Evolutionary conservation across 202 grass and related monocot species (phyloP).

Genomic region (Dendrocalamus latiflorus): DNA sequence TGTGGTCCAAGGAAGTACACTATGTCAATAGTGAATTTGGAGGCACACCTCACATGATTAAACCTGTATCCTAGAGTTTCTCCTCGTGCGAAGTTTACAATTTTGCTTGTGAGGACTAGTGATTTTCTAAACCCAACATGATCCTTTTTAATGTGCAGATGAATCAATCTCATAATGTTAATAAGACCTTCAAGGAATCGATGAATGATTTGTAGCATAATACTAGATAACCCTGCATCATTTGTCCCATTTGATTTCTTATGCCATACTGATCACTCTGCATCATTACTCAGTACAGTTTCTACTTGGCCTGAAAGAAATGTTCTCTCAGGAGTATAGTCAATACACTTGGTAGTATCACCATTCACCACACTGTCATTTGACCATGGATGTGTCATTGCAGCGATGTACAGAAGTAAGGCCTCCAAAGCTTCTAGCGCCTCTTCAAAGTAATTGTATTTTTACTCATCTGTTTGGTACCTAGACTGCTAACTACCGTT

Average conservation of each 20-base stretch:
- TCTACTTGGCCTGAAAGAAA: background rate
- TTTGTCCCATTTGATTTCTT: background rate
- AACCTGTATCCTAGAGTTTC: background rate
- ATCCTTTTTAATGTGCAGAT: background rate
- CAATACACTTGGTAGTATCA: background rate
- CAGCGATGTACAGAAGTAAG: slow-evolving; percentile 27
- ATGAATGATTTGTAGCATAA: background rate
- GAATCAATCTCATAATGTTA: background rate
- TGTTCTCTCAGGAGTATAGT: background rate
- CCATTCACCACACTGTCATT: slow-evolving; percentile 4
- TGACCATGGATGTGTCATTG: slow-evolving; percentile 17
- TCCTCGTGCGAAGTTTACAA: background rate
- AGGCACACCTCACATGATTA: background rate
- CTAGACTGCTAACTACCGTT: too few species aligned
- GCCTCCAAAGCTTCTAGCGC: background rate
- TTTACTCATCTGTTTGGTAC: background rate
- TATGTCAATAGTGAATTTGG: background rate
- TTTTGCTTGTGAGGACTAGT: background rate
- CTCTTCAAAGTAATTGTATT: background rate
- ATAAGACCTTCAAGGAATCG: too few species aligned
- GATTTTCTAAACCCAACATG: background rate
- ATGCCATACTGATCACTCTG: background rate
- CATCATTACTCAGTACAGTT: background rate
- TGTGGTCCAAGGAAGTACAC: too few species aligned
- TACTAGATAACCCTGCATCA: background rate